Base-by-base conservation (phyloP, 2,329 filamentous ascomycete genomes). In the Chaetomiaceae sp. region DNA sequence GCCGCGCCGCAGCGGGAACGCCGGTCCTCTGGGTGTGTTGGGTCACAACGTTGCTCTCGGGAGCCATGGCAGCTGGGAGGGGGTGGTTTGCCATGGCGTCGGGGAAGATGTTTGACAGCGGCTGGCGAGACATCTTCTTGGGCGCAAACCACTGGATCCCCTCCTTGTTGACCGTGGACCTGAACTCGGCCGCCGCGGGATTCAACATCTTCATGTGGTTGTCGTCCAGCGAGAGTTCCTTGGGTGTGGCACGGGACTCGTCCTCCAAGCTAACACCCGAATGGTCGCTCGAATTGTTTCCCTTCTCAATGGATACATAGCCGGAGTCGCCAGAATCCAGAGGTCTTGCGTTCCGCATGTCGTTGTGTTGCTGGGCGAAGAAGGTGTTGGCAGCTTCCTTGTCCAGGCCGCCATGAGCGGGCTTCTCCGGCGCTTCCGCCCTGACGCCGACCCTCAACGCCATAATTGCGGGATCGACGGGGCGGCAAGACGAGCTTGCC, bases 131-230 rank as follows among this genome's bases (percentile, higher is more conserved):
- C 8, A 59, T 16, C 48, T 51, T 57, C 47, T 54, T 60, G n/a
- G 58, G 58, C 5, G 53, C 44, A 2, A 55, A 14, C 9, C 40
- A 35, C 5, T 44, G 51, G 6, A 53, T 21, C 20, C 10, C 19
- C 3, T 46, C 39, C 4, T 21, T 39, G 8, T 25, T 35, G 5
- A 16, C 16, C 8, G 46, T 45, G 4, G 52, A 55, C 48, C 48
- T 60, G 47, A 63, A 63, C 48, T 63, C 58, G 17, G 57, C 55
- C 4, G 61, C 59, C 16, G 57, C 46, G 17, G 61, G 61, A 30
- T 63, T 62, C 37, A 63, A 43, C 33, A 51, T 52, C 44, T 58
- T 60, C 23, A 40, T 43, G 14, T 40, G 27, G 14, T 27, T 34
- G 30, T 47, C 34, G 12, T 30, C 21, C 33, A 6, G 17, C 12